Conservation (phyloP, 2,329 filamentous ascomycete genomes). For the Scolecobasidium constrictum region DNA sequence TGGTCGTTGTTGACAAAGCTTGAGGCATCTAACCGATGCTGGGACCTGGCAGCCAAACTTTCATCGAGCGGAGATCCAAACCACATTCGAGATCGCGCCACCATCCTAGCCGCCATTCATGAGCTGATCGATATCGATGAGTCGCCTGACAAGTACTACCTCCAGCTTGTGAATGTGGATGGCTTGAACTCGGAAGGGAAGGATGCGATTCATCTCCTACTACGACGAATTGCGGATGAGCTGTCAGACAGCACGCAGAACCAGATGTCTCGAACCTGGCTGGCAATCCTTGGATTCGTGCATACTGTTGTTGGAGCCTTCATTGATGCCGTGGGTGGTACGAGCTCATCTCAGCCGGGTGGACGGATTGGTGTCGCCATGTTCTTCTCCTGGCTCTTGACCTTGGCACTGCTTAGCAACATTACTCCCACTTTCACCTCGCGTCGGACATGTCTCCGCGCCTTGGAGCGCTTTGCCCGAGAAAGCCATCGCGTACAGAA, state of each 20-base stretch:
- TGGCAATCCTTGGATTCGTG: not conserved
- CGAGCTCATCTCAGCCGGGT: conserved; percentile 13
- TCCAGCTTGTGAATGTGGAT: not conserved
- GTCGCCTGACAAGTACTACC: not conserved
- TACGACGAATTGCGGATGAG: not conserved
- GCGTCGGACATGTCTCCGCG: conserved; percentile 12
- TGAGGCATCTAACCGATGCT: conserved; percentile 12
- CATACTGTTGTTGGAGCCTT: not conserved
- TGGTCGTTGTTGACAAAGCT: conserved; percentile 15
- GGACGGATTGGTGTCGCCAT: conserved; percentile 16
- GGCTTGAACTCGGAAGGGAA: not conserved
- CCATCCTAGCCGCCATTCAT: not conserved
- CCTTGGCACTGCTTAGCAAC: conserved; percentile 15
- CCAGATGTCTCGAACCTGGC: not conserved
- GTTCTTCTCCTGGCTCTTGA: conserved; percentile 18
- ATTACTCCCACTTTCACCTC: conserved; percentile 16
- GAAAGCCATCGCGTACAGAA: conserved; percentile 4
- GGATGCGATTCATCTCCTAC: not conserved
- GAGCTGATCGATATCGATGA: not conserved
- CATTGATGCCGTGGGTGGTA: conserved; percentile 12
- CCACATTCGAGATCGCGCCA: not conserved
- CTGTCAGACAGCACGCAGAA: not conserved
- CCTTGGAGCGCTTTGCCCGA: conserved; percentile 12
- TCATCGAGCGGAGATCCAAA: not conserved
- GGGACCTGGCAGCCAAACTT: not conserved